These are phyloP conservation scores for Plasmodium cynomolgi DNA, from an alignment of 169 alveolate species.

Conservation along the genomic window DNA sequence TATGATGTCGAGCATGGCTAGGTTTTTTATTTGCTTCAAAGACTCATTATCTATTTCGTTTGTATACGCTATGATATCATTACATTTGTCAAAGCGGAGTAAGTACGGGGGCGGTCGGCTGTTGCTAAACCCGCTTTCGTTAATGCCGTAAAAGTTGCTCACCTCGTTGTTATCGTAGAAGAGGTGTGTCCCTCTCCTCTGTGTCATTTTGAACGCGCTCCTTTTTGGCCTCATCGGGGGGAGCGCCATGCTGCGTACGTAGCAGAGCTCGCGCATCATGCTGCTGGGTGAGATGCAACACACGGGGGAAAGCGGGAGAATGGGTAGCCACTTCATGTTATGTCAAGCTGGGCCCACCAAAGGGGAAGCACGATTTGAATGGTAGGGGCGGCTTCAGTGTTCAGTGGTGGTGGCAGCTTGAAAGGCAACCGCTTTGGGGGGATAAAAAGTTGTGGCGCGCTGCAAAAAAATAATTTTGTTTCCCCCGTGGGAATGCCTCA, in stretches of 20 bases:
- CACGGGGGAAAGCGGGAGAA: background rate
- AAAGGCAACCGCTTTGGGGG: background rate
- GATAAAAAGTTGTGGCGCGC: background rate
- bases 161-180: background rate
- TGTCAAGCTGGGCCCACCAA: background rate
- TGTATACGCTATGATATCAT: conserved; percentile 59
- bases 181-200: background rate
- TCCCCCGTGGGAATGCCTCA: background rate
- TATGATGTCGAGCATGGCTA: conserved; percentile 64
- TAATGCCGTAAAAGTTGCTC: conserved; percentile 25
- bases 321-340: conserved; percentile 23
- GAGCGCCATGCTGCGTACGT: background rate
- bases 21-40: conserved; percentile 57
- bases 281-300: background rate
- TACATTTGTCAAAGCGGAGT: conserved; percentile 27
- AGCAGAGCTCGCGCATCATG: conserved; percentile 20
- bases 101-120: conserved; percentile 47
- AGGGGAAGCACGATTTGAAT: background rate
- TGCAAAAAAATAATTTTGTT: background rate
- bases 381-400: background rate
- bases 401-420: background rate
- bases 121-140: conserved; percentile 5
- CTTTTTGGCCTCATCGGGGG: background rate
- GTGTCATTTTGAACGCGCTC: background rate
- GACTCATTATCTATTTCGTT: conserved; percentile 57